Evolutionary conservation across 2,329 filamentous ascomycete species (phyloP), one percentile per base, ranked within the genome.

Genomic region (Dichotomopilus funicola): DNA sequence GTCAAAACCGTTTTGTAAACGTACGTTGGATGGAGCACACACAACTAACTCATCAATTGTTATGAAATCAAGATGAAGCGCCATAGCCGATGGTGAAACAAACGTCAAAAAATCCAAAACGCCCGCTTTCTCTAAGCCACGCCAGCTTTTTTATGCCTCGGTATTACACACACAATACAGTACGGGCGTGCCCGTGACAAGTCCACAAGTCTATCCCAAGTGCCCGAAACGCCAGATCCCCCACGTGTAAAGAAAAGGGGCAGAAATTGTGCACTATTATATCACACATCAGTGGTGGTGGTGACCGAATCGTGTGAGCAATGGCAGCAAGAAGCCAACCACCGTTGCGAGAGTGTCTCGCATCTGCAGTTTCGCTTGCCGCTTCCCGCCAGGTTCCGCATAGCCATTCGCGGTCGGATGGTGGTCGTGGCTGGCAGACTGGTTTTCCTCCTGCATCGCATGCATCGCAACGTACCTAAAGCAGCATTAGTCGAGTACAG

Each of bases 391-490:
- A 2, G 72, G 72, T 19, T 85, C 81, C 6, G 74, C 65, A 65
- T 82, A 83, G 51, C 83, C 78, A 59, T 85, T 83, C 38, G 71
- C 66, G 5, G 68, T 65, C 0, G 70, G 64, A 51, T 74, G 71
- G 55, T 80, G 75, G n/a, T 82, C 75, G 60, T 84, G 77, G 51
- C 73, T 71, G 35, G 78, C 73, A 1, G 72, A 68, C 7, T 72
- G 70, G 51, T 77, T 74, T 27, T 85, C 82, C 66, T 96, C 91
- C 68, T 95, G 89, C 90, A 97, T 96, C 0, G 91, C 91, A 68
- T 99, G 94, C 91, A 97, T 96, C 1, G 94, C 94, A 44, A 99
- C 94, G 67, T 97, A 96, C 64, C 90, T 95, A 49, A 8, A 46
- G 41, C 34, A 54, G 42, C 5, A 40, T 7, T 5, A 12, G 19